Evolutionary conservation across 1,284 basidiomycete species (phyloP), one percentile per base, ranked within the genome.

Genomic region (Caloboletus firmus): DNA sequence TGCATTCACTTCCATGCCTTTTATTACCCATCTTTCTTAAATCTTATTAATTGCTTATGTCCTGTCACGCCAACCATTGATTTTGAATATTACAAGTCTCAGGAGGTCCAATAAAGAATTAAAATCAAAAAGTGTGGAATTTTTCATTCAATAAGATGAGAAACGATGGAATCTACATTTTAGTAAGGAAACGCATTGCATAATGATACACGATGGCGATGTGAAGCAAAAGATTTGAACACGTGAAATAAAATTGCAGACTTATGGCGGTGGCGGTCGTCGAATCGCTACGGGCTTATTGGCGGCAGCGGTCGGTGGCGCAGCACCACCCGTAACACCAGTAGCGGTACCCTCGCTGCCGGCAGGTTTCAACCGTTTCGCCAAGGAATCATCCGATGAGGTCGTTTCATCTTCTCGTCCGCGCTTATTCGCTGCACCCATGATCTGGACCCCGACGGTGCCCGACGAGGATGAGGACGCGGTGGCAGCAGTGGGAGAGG

Each of bases 361-460:
- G 5, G 80, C 79, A 45, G 85, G 82, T 67, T 88, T 90, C 56
- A 89, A 59, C 36, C 88, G 80, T 63, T 91, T 91, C 0, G 81
- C 85, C 18, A 89, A 73, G 6, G 86, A 82, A 59, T 84, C 83
- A 32, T 84, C 84, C 0, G 69, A 57, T 1, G 74, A 71, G 6
- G 66, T 51, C 20, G 45, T 47, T 18, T 72, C 77, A 37, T 85
- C 82, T 51, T 89, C 88, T 20, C 87, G 77, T 37, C 81, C 78
- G 20, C 88, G 80, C 62, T 91, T 91, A 20, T 64, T 73, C 13
- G 85, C 84, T 12, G 85, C 86, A 18, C 87, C 87, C 62, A 83
- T 79, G 48, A 89, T 88, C 6, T 80, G 79, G 36, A 87, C 78
- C 12, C 70, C 72, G 4, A 65, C 61, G 2, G 60, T 18, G n/a